Evolutionary conservation across 805 yeast genomes (phyloP).

Genomic region (Candida ulmi): DNA sequence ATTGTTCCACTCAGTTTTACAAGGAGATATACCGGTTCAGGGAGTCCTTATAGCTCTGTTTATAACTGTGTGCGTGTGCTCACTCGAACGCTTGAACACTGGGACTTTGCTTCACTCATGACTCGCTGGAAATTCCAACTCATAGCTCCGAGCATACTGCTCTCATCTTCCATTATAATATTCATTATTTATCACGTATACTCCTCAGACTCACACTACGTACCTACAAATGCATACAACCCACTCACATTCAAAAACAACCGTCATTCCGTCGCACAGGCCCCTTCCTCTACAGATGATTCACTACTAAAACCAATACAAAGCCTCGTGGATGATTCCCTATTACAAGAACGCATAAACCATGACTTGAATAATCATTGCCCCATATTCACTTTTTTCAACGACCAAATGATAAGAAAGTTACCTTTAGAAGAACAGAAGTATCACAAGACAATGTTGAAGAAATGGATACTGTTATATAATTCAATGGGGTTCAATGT

Average conservation of each 20-base stretch:
- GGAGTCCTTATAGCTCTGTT: too few relatives aligned
- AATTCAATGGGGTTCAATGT: constrained; percentile 15
- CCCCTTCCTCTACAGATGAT: constrained; percentile 43
- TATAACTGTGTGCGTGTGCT: too few relatives aligned
- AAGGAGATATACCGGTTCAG: too few relatives aligned
- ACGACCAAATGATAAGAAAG: constrained; percentile 13
- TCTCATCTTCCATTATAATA: background rate
- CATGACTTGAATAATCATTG: constrained; percentile 5
- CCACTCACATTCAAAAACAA: constrained; percentile 50
- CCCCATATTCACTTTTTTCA: constrained; percentile 16
- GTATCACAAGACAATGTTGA: constrained; percentile 11
- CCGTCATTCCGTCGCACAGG: constrained; percentile 61
- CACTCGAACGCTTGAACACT: too few relatives aligned
- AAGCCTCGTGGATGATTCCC: constrained; percentile 7
- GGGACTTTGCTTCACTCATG: too few relatives aligned
- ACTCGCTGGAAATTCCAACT: background rate
- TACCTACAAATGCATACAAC: constrained; percentile 50
- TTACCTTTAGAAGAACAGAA: constrained; percentile 13
- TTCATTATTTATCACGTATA: background rate
- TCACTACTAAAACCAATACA: constrained; percentile 26
- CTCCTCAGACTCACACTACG: background rate
- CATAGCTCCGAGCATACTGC: background rate
- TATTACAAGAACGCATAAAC: constrained; percentile 7
- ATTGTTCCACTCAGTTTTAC: too few relatives aligned
- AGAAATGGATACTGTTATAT: constrained; percentile 12